Percentiles rank a stretch among this genome's conserved stretches.
Evolutionary conservation across 73 alveolate genomes (phyloP).

Genomic region (Paramecium primaurelia): DNA sequence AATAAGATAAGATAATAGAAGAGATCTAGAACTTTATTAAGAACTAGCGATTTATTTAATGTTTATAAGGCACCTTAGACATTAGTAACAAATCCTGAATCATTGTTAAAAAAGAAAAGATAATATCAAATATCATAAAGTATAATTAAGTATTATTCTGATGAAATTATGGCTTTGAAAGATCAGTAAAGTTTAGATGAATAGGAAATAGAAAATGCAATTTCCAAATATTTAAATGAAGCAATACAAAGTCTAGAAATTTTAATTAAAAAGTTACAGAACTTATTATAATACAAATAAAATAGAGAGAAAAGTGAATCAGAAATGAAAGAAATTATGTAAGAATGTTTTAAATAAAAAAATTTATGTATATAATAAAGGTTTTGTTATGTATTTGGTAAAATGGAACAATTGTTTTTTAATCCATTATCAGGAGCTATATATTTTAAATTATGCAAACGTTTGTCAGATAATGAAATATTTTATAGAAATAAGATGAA

Average conservation of each 20-base stretch:
- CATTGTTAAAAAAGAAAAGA: background rate
- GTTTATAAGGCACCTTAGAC: slow-evolving; percentile 14
- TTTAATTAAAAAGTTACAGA: background rate
- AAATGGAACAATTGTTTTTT: background rate
- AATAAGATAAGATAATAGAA: background rate
- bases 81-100: background rate
- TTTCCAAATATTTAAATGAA: background rate
- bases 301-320: background rate
- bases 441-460: slow-evolving; percentile 13
- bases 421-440: slow-evolving; percentile 21
- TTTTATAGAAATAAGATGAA: background rate
- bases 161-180: background rate
- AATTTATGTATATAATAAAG: background rate
- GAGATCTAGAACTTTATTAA: background rate
- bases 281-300: background rate
- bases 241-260: background rate
- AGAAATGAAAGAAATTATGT: background rate
- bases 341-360: background rate
- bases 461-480: background rate
- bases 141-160: background rate
- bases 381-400: slow-evolving; percentile 21
- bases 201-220: background rate
- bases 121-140: background rate
- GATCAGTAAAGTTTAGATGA: background rate
- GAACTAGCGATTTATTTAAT: background rate